These are phyloP conservation scores for Tolypocladium guangdongense DNA, from an alignment of 2,329 filamentous ascomycete genomes.

Conservation along the genomic window DNA sequence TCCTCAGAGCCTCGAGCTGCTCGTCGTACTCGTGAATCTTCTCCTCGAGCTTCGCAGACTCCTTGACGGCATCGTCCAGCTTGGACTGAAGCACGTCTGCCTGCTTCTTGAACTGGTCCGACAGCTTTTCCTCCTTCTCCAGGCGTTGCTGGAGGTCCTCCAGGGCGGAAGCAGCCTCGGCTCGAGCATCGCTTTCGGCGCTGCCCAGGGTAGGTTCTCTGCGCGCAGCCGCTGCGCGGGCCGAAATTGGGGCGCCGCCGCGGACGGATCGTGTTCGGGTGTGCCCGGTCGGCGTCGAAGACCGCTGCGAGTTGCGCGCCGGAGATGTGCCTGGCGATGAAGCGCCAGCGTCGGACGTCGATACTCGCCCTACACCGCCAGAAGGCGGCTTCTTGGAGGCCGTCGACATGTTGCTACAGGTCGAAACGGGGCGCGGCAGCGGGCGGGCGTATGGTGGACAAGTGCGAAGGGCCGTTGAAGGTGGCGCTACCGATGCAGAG, in stretches of 20 bases:
- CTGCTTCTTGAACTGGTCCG: slow-evolving; percentile 76
- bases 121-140: slow-evolving; percentile 65
- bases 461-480: background rate
- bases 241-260: slow-evolving; percentile 56
- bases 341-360: slow-evolving; percentile 26
- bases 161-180: slow-evolving; percentile 66
- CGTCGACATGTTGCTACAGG: slow-evolving; percentile 33
- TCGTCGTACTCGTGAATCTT: slow-evolving; percentile 78
- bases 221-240: slow-evolving; percentile 58
- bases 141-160: slow-evolving; percentile 79
- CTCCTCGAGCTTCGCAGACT: slow-evolving; percentile 83
- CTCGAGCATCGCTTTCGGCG: slow-evolving; percentile 61
- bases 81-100: slow-evolving; percentile 73
- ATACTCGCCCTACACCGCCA: slow-evolving; percentile 33
- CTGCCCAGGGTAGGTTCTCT: slow-evolving; percentile 37
- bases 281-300: slow-evolving; percentile 32
- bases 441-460: background rate
- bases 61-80: slow-evolving; percentile 72
- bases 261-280: slow-evolving; percentile 56
- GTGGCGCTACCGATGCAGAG: background rate
- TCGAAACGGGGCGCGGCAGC: background rate
- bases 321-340: slow-evolving; percentile 24
- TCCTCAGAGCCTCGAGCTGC: slow-evolving; percentile 67
- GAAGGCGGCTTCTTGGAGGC: slow-evolving; percentile 42
- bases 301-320: slow-evolving; percentile 26